These are phyloP conservation scores for Psidium friedrichsthalianum DNA, from an alignment of 345 rosid genomes.

Conservation along the genomic window DNA sequence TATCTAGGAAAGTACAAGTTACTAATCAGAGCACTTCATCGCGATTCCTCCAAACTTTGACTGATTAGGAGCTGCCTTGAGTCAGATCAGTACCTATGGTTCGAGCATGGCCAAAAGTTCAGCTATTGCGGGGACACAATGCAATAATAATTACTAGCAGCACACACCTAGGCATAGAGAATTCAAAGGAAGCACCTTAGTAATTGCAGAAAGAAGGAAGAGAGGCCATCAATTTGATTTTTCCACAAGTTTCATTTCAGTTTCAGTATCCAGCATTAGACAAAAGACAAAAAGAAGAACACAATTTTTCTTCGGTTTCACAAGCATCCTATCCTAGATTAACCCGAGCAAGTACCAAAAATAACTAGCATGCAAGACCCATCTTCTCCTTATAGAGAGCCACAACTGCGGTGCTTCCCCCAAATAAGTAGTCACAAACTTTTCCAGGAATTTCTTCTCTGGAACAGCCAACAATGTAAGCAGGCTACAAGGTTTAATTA, in stretches of 20 bases:
- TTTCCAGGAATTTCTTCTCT: slow-evolving; percentile 8
- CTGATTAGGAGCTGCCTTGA: background rate
- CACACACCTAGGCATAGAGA: background rate
- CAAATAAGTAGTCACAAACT: slow-evolving; percentile 1
- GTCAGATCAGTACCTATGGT: background rate
- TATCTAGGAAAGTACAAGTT: background rate
- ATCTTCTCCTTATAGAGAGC: slow-evolving; percentile 20
- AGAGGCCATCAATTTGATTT: background rate
- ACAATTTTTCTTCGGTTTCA: background rate
- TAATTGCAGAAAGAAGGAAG: background rate
- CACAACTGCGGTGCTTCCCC: slow-evolving; percentile 2
- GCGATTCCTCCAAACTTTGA: background rate
- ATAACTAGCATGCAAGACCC: background rate
- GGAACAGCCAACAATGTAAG: background rate
- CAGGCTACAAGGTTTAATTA: background rate
- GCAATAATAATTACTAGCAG: background rate
- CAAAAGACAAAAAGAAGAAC: background rate
- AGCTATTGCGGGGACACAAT: background rate
- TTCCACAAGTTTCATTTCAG: background rate
- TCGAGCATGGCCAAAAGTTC: background rate
- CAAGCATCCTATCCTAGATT: background rate
- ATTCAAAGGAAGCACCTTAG: background rate
- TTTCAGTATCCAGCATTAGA: background rate
- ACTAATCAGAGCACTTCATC: background rate
- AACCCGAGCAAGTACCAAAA: background rate